Evolutionary conservation across 768 basidiomycete species (phyloP).

Genomic region (Cystofilobasidium ferigula): DNA sequence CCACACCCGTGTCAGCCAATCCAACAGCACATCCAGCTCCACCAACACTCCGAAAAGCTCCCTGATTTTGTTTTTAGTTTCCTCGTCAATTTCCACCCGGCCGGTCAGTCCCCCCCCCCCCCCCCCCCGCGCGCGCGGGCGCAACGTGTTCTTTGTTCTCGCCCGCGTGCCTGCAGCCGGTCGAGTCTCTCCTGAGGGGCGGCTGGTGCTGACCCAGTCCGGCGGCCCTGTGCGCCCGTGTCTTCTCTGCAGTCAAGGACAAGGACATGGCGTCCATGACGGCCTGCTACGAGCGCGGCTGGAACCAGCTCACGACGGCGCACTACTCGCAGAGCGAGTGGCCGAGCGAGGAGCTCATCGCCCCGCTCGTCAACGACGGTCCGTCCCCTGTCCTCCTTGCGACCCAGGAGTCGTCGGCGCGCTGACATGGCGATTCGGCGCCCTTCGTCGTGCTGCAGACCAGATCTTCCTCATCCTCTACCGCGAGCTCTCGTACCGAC

Average conservation of each 20-base stretch:
- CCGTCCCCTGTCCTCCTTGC: conserved; percentile 29
- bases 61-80: conserved; percentile 25
- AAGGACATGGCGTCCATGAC: conserved; percentile 87
- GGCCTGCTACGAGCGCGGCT: conserved; percentile 87
- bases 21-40: conserved; percentile 15
- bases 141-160: background rate
- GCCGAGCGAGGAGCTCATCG: conserved; percentile 93
- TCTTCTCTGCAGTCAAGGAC: conserved; percentile 45
- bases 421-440: background rate
- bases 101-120: conserved; percentile 14
- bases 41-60: conserved; percentile 18
- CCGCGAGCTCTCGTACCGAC: conserved; percentile 60
- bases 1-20: no score
- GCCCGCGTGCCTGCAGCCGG: background rate
- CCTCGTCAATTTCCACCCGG: conserved; percentile 24
- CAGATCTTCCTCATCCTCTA: conserved; percentile 94
- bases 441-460: conserved; percentile 43
- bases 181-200: background rate
- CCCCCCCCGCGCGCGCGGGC: background rate
- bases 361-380: conserved; percentile 89
- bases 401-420: background rate
- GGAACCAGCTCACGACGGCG: conserved; percentile 94
- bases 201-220: conserved; percentile 9
- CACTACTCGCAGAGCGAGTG: conserved; percentile 89
- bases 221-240: background rate